Percentiles rank a stretch among this genome's conserved stretches.
phyloP scores from a whole-genome alignment of 768 basidiomycete species.

The Phallus indusiatus region DNA sequence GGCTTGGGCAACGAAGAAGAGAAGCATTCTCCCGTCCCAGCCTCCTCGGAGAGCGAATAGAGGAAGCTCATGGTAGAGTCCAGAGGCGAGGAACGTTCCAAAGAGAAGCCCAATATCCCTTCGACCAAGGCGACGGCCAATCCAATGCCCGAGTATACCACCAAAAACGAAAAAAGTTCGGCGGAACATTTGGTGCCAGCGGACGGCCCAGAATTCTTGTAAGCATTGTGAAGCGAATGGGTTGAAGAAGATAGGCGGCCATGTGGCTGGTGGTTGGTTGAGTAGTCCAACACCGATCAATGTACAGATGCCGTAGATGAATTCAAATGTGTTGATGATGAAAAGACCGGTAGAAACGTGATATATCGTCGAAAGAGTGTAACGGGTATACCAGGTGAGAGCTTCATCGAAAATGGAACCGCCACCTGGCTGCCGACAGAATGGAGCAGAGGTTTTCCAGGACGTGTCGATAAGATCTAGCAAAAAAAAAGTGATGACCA shows the following conservation, averaged over 20 bases:
- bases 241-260: not conserved
- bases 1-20: not conserved
- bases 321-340: not conserved
- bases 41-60: not conserved
- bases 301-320: not conserved
- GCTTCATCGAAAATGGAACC: not conserved
- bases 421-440: not conserved
- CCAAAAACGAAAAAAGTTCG: not conserved
- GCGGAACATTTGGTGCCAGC: not conserved
- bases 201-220: not conserved
- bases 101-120: not conserved
- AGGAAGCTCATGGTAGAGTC: not conserved
- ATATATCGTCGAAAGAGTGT: not conserved
- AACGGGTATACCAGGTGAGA: not conserved
- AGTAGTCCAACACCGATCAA: not conserved
- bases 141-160: not conserved
- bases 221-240: not conserved
- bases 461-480: not conserved
- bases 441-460: not conserved
- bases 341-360: not conserved
- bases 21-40: not conserved
- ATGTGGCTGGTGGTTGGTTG: not conserved
- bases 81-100: not conserved
- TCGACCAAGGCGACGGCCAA: not conserved
- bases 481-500: not conserved